A percentile compares a stretch with the other conserved stretches of the same genome.
Conservation (phyloP, 129 eudicot genomes). For the Centella asiatica region DNA sequence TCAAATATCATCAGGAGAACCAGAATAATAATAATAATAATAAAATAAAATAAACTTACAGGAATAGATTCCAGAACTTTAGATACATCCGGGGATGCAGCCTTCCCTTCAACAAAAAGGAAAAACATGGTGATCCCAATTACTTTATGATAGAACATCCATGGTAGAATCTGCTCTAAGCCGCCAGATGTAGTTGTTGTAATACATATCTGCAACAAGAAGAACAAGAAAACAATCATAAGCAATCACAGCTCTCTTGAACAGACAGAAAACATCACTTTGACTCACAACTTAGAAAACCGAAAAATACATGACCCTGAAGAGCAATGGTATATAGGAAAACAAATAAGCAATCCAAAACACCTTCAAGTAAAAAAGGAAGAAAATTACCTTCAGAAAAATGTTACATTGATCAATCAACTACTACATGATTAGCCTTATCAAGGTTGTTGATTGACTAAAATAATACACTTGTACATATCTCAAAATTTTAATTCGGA, state of each 20-base stretch:
- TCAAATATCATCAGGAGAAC: too few relatives aligned
- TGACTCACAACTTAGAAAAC: too few relatives aligned
- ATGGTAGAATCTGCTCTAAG: slow-evolving; percentile 88
- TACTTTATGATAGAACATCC: slow-evolving; percentile 97
- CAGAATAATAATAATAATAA: neutral
- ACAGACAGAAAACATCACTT: neutral
- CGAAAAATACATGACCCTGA: too few relatives aligned
- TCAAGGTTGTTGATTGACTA: too few relatives aligned
- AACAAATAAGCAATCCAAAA: neutral
- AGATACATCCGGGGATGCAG: slow-evolving; percentile 76
- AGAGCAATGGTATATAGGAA: too few relatives aligned
- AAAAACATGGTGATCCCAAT: slow-evolving; percentile 80
- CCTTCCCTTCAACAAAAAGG: slow-evolving; percentile 94
- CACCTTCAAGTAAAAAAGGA: neutral
- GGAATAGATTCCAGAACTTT: slow-evolving; percentile 90
- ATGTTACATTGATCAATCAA: neutral
- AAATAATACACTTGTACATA: too few relatives aligned
- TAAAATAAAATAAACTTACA: slow-evolving; percentile 33
- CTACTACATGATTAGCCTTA: too few relatives aligned
- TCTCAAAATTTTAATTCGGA: too few relatives aligned
- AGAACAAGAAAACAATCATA: neutral
- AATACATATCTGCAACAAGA: slow-evolving; percentile 40
- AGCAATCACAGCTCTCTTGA: neutral
- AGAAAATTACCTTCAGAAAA: neutral
- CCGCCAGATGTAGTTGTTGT: slow-evolving; percentile 88